These are phyloP conservation scores for Circinella umbellata DNA, from an alignment of 371 early-diverging fungal genomes.

Conservation along the genomic window DNA sequence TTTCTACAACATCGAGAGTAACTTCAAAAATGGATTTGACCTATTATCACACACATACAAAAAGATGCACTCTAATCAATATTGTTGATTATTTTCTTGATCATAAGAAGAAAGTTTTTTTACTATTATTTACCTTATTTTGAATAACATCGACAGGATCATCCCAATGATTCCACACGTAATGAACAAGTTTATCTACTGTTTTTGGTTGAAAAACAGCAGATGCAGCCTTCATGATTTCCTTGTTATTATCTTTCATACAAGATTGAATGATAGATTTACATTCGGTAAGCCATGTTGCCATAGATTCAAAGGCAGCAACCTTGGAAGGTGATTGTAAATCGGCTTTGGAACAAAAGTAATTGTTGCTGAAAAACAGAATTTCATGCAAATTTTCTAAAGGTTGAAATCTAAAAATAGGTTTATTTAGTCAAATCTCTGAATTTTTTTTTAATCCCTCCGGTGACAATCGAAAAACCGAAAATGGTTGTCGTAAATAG, in stretches of 20 bases:
- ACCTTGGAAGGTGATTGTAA: conserved; percentile 71
- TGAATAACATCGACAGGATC: conserved; percentile 83
- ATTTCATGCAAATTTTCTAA: conserved; percentile 45
- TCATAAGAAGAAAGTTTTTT: no score
- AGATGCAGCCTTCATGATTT: conserved; percentile 20
- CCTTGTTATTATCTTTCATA: not conserved
- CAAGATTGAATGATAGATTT: conserved; percentile 28
- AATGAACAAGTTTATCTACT: conserved; percentile 62
- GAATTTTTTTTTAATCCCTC: no score
- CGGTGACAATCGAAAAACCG: no score
- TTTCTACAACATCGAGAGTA: conserved; percentile 56
- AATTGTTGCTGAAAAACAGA: conserved; percentile 49
- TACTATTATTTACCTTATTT: conserved; percentile 51
- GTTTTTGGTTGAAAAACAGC: conserved; percentile 40
- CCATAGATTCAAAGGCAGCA: conserved; percentile 77
- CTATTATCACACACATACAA: conserved; percentile 8
- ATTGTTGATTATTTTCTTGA: no score
- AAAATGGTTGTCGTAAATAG: no score
- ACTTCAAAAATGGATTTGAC: conserved; percentile 69
- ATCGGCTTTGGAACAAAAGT: conserved; percentile 55
- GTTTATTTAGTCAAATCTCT: no score
- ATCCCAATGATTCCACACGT: conserved; percentile 82
- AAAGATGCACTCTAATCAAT: no score
- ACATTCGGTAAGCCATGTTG: conserved; percentile 69
- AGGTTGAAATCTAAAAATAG: not conserved